Conservation (phyloP, 179 eudicot species). For the Beta corolliflora region DNA sequence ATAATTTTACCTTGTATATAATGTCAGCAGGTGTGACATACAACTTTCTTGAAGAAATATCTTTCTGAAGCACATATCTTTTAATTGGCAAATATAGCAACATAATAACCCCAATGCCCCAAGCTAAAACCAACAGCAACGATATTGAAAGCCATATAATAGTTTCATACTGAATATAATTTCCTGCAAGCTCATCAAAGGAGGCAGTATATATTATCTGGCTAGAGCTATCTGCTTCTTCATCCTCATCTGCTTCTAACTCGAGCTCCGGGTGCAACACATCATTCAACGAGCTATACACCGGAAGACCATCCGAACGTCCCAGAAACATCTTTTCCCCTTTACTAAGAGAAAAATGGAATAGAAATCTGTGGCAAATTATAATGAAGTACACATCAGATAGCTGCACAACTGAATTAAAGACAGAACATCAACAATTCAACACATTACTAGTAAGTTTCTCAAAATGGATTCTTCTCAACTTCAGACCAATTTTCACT, state of each 20-base stretch:
- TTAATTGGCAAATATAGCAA: conserved; percentile 69
- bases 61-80: conserved; percentile 77
- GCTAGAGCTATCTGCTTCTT: conserved; percentile 44
- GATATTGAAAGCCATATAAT: conserved; percentile 86
- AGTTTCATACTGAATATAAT: conserved; percentile 62
- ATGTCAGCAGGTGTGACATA: conserved; percentile 72
- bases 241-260: conserved; percentile 53
- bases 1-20: conserved; percentile 63
- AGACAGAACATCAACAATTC: too few species aligned
- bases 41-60: conserved; percentile 67
- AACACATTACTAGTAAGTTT: neutral
- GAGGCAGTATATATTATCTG: conserved; percentile 71
- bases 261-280: conserved; percentile 46
- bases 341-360: conserved; percentile 2
- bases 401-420: too few species aligned
- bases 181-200: conserved; percentile 69
- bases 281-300: conserved; percentile 47
- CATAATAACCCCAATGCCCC: conserved; percentile 83
- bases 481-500: too few species aligned
- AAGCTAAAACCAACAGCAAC: conserved; percentile 76
- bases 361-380: neutral
- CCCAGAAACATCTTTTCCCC: conserved; percentile 63
- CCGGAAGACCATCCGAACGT: conserved; percentile 47
- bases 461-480: neutral
- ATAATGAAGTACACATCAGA: neutral